Conservation (phyloP, 129 eudicot species). For the Oenanthe sinensis region DNA sequence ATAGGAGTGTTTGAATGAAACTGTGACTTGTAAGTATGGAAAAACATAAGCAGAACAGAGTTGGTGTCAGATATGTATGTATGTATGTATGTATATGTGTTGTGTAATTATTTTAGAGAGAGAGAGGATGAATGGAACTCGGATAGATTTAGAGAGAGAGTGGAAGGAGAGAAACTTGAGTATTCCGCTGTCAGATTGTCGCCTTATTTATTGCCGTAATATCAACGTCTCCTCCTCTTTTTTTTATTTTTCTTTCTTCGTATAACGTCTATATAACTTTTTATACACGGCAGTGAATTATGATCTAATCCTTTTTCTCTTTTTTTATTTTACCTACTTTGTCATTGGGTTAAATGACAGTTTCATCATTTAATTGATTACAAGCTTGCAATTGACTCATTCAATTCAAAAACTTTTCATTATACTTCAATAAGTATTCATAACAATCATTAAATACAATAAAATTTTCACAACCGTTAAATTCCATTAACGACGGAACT, state of each 20-base stretch:
- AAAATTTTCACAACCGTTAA: too few relatives aligned
- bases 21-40: not conserved
- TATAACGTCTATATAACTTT: slow-evolving; percentile 38
- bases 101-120: not conserved
- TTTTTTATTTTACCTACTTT: not conserved
- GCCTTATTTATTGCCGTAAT: slow-evolving; percentile 46
- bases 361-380: too few relatives aligned
- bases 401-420: too few relatives aligned
- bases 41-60: slow-evolving; percentile 1
- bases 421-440: too few relatives aligned
- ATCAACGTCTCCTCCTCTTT: not conserved
- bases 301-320: not conserved
- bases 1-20: not conserved
- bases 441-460: too few relatives aligned
- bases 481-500: too few relatives aligned
- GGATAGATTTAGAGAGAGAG: slow-evolving; percentile 9
- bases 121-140: too few relatives aligned
- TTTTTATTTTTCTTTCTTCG: not conserved
- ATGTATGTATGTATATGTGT: too few relatives aligned
- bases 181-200: slow-evolving; percentile 8
- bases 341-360: too few relatives aligned
- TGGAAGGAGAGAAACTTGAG: not conserved
- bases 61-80: not conserved
- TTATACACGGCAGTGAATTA: not conserved
- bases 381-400: too few relatives aligned